Evolutionary conservation across 2,329 filamentous ascomycete species (phyloP), one percentile per base, ranked within the genome.

Genomic region (Aspergillus hortae): DNA sequence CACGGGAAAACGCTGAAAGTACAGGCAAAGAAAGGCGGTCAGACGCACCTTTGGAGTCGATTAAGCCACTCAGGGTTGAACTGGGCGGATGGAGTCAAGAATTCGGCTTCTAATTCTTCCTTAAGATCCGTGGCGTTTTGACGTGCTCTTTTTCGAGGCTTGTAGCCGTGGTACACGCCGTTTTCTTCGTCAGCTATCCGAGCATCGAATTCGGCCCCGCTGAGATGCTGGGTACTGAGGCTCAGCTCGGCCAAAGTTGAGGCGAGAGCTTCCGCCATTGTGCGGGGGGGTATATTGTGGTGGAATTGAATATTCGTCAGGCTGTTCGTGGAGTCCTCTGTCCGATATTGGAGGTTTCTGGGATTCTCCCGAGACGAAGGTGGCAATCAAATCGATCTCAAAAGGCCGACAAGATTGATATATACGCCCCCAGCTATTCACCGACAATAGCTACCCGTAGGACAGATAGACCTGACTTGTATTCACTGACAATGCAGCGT

Each of bases 21-120:
- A 19, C 12, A 5, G 2, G 40, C 14, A n/a, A 42, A 42, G 40
- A 19, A 19, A 19, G 19, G 19, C 15, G 44, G 27, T 14, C 19
- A 49, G 40, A 61, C 74, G 52, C 70, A 84, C 79, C 92, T 90
- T 73, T 99, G 94, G 41, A 97, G 74, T 50, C 83, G 82, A 69
- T 96, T 91, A 53, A 99, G 81, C 91, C 94, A 97, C 65, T 88
- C 85, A 4, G 83, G 77, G 32, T 86, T 90, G 74, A 99, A 96
- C 2, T 82, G 81, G 4, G 85, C 80, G 1, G 90, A 89, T 0
- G 94, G 92, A 2, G 83, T 84, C 23, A 99, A 77, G 64, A 92
- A 94, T 44, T 88, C 85, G 49, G 80, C 66, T 72, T 95, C 90
- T 4, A 97, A 80, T 55, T 85, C 80, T 43, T 76, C 75, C 71